phyloP scores from a whole-genome alignment of 768 basidiomycete genomes.

The Boletus subcaerulescens region DNA sequence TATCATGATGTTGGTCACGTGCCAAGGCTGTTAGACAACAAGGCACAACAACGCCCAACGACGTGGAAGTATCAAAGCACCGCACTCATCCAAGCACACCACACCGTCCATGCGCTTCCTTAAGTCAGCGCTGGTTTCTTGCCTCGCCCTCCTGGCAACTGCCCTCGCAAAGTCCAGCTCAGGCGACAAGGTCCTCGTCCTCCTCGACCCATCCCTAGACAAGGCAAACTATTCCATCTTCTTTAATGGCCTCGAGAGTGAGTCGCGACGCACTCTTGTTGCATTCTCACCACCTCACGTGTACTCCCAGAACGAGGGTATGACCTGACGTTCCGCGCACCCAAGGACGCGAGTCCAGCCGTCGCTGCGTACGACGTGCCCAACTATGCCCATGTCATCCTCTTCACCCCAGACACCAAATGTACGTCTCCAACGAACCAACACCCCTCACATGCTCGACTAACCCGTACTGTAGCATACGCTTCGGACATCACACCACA shows the following conservation, averaged over 20 bases:
- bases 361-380: conserved; percentile 70
- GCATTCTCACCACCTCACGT: neutral
- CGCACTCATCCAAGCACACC: neutral
- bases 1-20: conserved; percentile 23
- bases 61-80: conserved; percentile 17
- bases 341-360: conserved; percentile 67
- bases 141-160: conserved; percentile 27
- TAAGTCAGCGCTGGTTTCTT: conserved; percentile 24
- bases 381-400: conserved; percentile 79
- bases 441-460: neutral
- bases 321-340: conserved; percentile 80
- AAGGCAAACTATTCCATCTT: conserved; percentile 75
- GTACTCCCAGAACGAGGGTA: conserved; percentile 67
- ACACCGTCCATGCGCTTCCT: conserved; percentile 28
- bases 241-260: conserved; percentile 76
- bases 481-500: conserved; percentile 80
- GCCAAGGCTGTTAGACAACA: conserved; percentile 18
- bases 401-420: conserved; percentile 85
- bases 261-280: conserved; percentile 9
- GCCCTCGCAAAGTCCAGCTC: conserved; percentile 67
- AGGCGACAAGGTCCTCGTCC: conserved; percentile 79
- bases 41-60: conserved; percentile 15
- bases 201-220: conserved; percentile 71
- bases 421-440: conserved; percentile 41
- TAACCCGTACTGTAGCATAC: conserved; percentile 43